These are phyloP conservation scores for Ganoderma meredithae DNA, from an alignment of 1,284 basidiomycete genomes.

Conservation along the genomic window DNA sequence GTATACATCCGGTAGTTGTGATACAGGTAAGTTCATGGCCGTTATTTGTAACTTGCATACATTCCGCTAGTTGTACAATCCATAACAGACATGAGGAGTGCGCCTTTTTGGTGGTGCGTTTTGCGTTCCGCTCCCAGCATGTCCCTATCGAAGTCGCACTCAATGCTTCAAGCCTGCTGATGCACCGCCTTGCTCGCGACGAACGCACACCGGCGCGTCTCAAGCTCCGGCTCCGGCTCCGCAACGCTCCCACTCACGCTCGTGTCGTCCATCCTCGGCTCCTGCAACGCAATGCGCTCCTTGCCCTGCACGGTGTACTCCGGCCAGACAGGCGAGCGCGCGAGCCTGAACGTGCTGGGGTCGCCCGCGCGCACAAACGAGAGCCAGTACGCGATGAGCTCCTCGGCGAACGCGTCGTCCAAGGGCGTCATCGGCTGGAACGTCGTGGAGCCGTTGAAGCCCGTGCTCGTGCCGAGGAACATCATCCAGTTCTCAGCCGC, in stretches of 20 bases:
- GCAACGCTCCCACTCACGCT: constrained; percentile 50
- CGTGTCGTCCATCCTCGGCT: constrained; percentile 41
- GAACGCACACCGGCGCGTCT: constrained; percentile 43
- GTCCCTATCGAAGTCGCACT: neutral
- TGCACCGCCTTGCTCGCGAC: constrained; percentile 35
- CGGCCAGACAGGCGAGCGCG: constrained; percentile 54
- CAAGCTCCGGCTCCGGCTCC: constrained; percentile 49
- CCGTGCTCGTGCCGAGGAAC: constrained; percentile 65
- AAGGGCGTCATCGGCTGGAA: constrained; percentile 49
- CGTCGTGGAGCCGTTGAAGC: constrained; percentile 58
- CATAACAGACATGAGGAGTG: neutral
- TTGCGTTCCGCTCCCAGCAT: neutral
- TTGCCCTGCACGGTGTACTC: constrained; percentile 41
- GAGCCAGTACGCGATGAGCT: constrained; percentile 67
- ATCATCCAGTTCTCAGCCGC: constrained; percentile 72
- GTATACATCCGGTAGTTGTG: neutral
- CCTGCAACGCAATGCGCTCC: constrained; percentile 54
- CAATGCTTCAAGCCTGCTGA: constrained; percentile 31
- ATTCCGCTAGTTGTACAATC: neutral
- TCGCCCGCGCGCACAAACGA: constrained; percentile 62
- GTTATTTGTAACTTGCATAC: neutral
- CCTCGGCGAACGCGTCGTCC: constrained; percentile 56
- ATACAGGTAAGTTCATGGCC: constrained; percentile 6
- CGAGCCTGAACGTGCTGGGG: constrained; percentile 59
- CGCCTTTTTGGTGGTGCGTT: neutral